Percentiles rank a stretch among this genome's conserved stretches.
Evolutionary conservation across 495 filamentous ascomycete species (phyloP).

Genomic region (Pyronema omphalodes): DNA sequence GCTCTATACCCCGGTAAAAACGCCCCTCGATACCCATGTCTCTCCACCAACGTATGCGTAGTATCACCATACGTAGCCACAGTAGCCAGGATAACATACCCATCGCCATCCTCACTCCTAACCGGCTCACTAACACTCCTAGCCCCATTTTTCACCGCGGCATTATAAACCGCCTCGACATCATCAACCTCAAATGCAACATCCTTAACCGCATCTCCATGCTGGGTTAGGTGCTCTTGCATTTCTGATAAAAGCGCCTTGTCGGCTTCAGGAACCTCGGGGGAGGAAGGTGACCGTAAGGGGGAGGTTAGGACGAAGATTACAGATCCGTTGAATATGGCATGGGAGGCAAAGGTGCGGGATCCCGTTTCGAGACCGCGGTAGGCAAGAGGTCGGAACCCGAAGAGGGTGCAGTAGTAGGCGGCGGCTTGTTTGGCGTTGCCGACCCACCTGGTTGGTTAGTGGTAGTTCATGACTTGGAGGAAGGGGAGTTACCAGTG

Average conservation of each 20-base stretch:
- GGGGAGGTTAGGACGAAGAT: constrained; percentile 75
- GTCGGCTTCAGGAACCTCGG: constrained; percentile 27
- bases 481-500: constrained; percentile 41
- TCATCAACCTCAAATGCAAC: constrained; percentile 82
- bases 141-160: constrained; percentile 53
- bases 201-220: constrained; percentile 83
- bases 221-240: constrained; percentile 53
- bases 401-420: constrained; percentile 71
- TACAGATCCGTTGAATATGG: constrained; percentile 57
- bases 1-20: constrained; percentile 67
- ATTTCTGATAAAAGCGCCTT: constrained; percentile 33
- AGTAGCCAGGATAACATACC: constrained; percentile 46
- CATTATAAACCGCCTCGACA: constrained; percentile 51
- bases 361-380: constrained; percentile 71
- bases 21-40: constrained; percentile 41
- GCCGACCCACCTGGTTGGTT: constrained; percentile 40
- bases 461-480: no score
- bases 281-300: constrained; percentile 41
- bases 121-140: constrained; percentile 40
- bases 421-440: constrained; percentile 86
- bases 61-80: constrained; percentile 83
- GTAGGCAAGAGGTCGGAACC: constrained; percentile 65
- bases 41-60: constrained; percentile 69
- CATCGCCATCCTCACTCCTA: constrained; percentile 32
- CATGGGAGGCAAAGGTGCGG: constrained; percentile 56